Evolutionary conservation across 148 eudicot genomes (phyloP).

Genomic region (Vaccinium darrowii): DNA sequence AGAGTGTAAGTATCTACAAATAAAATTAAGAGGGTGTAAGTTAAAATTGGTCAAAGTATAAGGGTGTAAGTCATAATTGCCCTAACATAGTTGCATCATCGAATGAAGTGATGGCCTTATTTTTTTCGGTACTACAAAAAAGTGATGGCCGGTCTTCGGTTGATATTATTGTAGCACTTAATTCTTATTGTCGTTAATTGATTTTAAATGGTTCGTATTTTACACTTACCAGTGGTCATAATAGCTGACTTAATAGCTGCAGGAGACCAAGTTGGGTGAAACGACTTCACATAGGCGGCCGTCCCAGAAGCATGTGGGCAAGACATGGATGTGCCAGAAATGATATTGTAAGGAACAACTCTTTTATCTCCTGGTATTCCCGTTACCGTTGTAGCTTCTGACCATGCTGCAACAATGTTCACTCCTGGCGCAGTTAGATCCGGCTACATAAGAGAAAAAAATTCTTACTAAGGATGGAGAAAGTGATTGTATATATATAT

Average conservation of each 20-base stretch:
- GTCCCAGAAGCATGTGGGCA: conserved; percentile 64
- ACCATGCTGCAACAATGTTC: conserved; percentile 58
- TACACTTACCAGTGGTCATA: not conserved
- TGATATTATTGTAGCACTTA: too few relatives aligned
- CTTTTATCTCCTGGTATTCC: conserved; percentile 34
- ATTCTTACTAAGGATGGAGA: not conserved
- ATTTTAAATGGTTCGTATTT: not conserved
- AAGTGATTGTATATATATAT: not conserved
- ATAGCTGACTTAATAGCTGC: conserved; percentile 21
- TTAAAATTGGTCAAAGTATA: too few relatives aligned
- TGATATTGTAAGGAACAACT: conserved; percentile 31
- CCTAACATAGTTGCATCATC: not conserved
- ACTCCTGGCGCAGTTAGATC: conserved; percentile 66
- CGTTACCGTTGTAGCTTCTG: conserved; percentile 26
- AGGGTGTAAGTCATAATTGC: too few relatives aligned
- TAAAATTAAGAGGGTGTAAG: too few relatives aligned
- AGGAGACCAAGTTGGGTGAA: conserved; percentile 62
- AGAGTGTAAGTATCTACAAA: too few relatives aligned
- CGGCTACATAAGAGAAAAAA: conserved; percentile 29
- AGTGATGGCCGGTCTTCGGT: not conserved
- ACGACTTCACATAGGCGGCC: conserved; percentile 57
- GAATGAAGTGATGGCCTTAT: not conserved
- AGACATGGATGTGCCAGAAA: conserved; percentile 72
- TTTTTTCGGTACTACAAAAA: not conserved
- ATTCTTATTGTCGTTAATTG: not conserved